Evolutionary conservation across 1,139 yeast genomes (phyloP), one percentile per base, ranked within the genome.

Genomic region (Meyerozyma athensensis): DNA sequence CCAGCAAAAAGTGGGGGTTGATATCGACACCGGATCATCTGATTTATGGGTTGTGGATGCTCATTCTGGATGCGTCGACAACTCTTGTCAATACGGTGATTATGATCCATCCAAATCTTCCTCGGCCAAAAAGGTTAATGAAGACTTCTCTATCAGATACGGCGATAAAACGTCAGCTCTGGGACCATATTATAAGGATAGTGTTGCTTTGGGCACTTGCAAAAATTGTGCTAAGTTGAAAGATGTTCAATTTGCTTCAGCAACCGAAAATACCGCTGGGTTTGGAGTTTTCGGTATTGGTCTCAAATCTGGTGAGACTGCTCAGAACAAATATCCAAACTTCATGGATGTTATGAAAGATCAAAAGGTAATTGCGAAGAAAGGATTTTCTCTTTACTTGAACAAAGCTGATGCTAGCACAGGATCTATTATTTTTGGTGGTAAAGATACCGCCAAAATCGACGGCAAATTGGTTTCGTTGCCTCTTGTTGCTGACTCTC

Each of bases 351-450:
- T 17, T 35, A 48, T 65, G 45, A 54, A 46, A 34, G 42, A 40
- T 17, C 51, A 53, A 37, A 89, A 86, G 0, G 44, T 66, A 8
- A 81, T 79, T 41, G 43, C 68, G 18, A 71, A 69, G 41, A 63
- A 58, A 34, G 71, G 74, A 1, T 84, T 79, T 52, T 81, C 84
- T 1, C 53, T 79, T 24, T 78, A 61, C 59, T 50, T 75, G 54
- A 60, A 74, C 49, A 52, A 57, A 13, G 52, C 59, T 20, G 57
- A 56, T 23, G 61, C 71, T 4, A 20, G 53, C n/a, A 43, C 58
- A 7, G 81, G 79, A 8, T 62, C 70, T 23, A 56, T 79, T 30
- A 52, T 78, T 33, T 77, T 79, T 53, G 84, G 84, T 39, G 84
- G 77, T 32, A 67, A 77, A 33, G 86, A 80, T 49, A 72, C 65